Conservation (phyloP, 495 filamentous ascomycete species). For the Penicillium tannophilum region DNA sequence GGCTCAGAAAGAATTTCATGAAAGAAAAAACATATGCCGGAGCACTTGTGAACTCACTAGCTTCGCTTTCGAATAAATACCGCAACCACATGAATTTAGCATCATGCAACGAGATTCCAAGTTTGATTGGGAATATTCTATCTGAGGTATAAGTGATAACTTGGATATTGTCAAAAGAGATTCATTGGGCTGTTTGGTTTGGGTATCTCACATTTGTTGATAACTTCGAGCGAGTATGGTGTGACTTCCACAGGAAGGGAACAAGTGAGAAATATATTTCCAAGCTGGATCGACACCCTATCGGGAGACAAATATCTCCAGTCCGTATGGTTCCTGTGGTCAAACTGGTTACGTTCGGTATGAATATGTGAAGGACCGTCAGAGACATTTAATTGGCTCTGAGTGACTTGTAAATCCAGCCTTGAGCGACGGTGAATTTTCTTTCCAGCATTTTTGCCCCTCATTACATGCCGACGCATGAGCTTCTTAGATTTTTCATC, state of each 20-base stretch:
- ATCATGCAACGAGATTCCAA: slow-evolving; percentile 27
- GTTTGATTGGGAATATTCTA: slow-evolving; percentile 18
- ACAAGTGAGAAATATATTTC: slow-evolving; percentile 12
- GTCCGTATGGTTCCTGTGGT: too few relatives aligned
- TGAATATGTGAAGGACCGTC: neutral
- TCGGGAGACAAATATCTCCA: too few relatives aligned
- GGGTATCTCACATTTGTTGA: slow-evolving; percentile 18
- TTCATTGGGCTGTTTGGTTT: too few relatives aligned
- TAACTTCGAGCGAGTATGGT: slow-evolving; percentile 14
- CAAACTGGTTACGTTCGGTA: neutral
- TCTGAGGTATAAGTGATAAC: too few relatives aligned
- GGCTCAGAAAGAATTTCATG: neutral
- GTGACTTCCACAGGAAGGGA: slow-evolving; percentile 16
- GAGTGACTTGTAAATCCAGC: neutral
- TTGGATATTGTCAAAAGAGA: too few relatives aligned
- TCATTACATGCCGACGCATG: slow-evolving; percentile 36
- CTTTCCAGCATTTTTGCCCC: slow-evolving; percentile 31
- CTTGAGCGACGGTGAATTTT: slow-evolving; percentile 26
- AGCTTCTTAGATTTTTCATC: slow-evolving; percentile 19
- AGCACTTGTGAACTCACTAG: slow-evolving; percentile 14
- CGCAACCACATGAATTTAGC: slow-evolving; percentile 23
- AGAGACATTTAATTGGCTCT: neutral
- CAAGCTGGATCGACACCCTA: neutral
- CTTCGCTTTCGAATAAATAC: slow-evolving; percentile 22
- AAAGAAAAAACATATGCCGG: too few relatives aligned